Base-by-base conservation (phyloP, 2,329 filamentous ascomycete genomes). In the Colletotrichum karsti region DNA sequence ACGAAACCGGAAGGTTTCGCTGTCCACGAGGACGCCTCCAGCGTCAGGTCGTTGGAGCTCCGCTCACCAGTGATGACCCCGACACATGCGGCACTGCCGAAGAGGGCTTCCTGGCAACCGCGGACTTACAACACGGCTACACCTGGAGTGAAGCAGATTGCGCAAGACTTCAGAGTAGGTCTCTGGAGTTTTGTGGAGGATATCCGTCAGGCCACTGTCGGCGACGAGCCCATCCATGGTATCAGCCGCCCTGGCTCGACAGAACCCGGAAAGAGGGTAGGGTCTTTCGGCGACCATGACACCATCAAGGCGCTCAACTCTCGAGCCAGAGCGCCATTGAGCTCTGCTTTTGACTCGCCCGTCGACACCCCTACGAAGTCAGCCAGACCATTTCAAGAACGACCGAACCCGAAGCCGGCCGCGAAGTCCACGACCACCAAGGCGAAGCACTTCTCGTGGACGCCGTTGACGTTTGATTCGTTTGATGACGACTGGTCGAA, bases 101-200 rank as follows among this genome's bases (percentile, higher is more conserved):
- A 90, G 76, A 85, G 87, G n/a, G 84, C 87, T 2, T 88, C 88
- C 2, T 90, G 88, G 88, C 84, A 88, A 28, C 86, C 87, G 44
- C 84, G 84, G 44, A 81, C 84, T 30, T 81, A 82, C 30, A 82
- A 82, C 42, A 81, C 80, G 30, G 75, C 50, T 12, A 46, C 48
- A 9, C 69, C 81, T 1, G 85, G 78, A 46, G 80, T 89, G 67
- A 94, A 94, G 76, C 93, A 96, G 78, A 91, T 97, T 79, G 93
- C 95, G 15, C 92, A 93, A 67, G 96, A 98, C 79, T 90, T 99
- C 78, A 93, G 91, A 77, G 90, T 96, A 57, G 95, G 96, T 2
- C 82, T 99, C 54, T 95, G 93, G 90, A 97, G 93, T 1, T 99
- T 99, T 79, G 90, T 97, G 67, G 96, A 98, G 77, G 96, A 99